Evolutionary conservation across 1,284 basidiomycete genomes (phyloP).

Genomic region (Leccinum pachyderme): DNA sequence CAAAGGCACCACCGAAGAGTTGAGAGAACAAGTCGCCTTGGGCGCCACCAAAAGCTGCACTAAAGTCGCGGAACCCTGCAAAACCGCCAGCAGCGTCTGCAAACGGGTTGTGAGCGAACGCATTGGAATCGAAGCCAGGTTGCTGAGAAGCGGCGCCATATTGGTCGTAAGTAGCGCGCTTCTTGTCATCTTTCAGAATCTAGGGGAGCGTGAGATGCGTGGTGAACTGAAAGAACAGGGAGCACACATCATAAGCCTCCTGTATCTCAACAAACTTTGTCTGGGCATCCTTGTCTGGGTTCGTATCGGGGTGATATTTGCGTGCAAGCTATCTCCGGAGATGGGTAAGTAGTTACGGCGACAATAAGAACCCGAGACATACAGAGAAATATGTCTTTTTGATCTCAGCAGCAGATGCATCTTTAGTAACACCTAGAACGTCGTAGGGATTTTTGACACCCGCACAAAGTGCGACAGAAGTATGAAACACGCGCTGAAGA

Average conservation of each 20-base stretch:
- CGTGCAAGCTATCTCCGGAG: slow-evolving; percentile 75
- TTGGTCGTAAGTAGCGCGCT: slow-evolving; percentile 89
- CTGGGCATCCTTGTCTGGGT: slow-evolving; percentile 88
- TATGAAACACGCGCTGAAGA: slow-evolving; percentile 72
- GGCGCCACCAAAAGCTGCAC: slow-evolving; percentile 61
- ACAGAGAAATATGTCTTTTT: slow-evolving; percentile 97
- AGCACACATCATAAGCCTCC: slow-evolving; percentile 89
- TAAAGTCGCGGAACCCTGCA: slow-evolving; percentile 68
- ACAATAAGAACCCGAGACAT: slow-evolving; percentile 30
- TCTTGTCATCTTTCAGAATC: slow-evolving; percentile 93
- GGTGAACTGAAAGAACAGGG: slow-evolving; percentile 15
- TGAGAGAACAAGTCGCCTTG: slow-evolving; percentile 82
- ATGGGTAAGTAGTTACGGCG: slow-evolving; percentile 9
- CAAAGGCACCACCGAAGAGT: slow-evolving; percentile 74
- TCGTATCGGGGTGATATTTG: slow-evolving; percentile 98
- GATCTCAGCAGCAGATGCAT: slow-evolving; percentile 85
- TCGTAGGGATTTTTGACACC: slow-evolving; percentile 87
- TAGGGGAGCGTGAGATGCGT: slow-evolving; percentile 35
- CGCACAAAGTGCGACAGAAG: slow-evolving; percentile 53
- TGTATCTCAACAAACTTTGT: slow-evolving; percentile 98
- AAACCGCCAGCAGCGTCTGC: slow-evolving; percentile 61
- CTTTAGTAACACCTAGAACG: slow-evolving; percentile 84
- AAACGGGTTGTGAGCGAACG: slow-evolving; percentile 50
- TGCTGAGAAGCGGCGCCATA: slow-evolving; percentile 95
- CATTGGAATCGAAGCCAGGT: slow-evolving; percentile 89